These are phyloP conservation scores for Euphorbia schlechtendalii DNA, from an alignment of 441 rosid genomes.

Conservation along the genomic window DNA sequence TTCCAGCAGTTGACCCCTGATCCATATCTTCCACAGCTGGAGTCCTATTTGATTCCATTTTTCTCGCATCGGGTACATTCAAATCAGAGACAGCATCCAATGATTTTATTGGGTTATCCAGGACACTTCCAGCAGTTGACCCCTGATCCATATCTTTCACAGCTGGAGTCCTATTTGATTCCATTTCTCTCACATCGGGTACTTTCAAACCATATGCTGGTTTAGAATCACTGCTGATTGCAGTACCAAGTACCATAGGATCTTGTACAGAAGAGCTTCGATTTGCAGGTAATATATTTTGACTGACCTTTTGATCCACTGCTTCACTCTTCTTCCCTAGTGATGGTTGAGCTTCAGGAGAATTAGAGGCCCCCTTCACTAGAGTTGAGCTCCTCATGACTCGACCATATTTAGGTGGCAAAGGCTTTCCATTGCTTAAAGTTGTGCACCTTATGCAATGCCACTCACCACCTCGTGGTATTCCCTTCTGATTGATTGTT, in stretches of 20 bases:
- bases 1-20: conserved; percentile 25
- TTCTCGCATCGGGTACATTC: conserved; percentile 32
- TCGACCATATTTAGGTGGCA: conserved; percentile 90
- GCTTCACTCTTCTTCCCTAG: conserved; percentile 46
- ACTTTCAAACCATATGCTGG: conserved; percentile 32
- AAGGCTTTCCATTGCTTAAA: conserved; percentile 75
- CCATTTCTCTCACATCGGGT: conserved; percentile 29
- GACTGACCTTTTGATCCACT: conserved; percentile 38
- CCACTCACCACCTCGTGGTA: conserved; percentile 88
- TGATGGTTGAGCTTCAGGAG: conserved; percentile 44
- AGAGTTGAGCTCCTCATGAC: conserved; percentile 56
- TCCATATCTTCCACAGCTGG: conserved; percentile 27
- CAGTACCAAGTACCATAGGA: conserved; percentile 27
- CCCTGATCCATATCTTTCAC: conserved; percentile 27
- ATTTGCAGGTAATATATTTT: conserved; percentile 35
- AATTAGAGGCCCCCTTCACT: conserved; percentile 49
- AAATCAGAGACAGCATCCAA: conserved; percentile 20
- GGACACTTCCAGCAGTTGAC: conserved; percentile 25
- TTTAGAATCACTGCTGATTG: conserved; percentile 20
- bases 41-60: conserved; percentile 24
- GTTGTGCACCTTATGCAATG: conserved; percentile 76
- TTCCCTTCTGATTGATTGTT: conserved; percentile 51
- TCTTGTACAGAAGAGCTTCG: conserved; percentile 34
- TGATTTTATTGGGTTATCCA: conserved; percentile 28
- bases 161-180: conserved; percentile 22